Conservation (phyloP, 257 asterid species). For the Handroanthus guayacan region DNA sequence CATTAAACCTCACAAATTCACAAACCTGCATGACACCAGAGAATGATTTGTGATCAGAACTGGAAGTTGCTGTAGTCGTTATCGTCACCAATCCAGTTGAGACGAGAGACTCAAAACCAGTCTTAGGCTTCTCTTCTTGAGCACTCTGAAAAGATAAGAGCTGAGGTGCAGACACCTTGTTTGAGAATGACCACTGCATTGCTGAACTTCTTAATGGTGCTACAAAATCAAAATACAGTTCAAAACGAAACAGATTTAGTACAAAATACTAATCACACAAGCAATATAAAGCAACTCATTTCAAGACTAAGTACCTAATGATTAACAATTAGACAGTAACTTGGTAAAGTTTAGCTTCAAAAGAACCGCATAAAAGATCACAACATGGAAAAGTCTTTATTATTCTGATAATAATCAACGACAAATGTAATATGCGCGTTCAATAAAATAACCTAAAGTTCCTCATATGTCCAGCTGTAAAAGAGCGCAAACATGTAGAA, state of each 20-base stretch:
- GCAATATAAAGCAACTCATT: neutral
- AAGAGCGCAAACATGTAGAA: slow-evolving; percentile 30
- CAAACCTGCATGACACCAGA: slow-evolving; percentile 59
- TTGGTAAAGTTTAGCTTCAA: slow-evolving; percentile 28
- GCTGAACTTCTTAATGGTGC: slow-evolving; percentile 56
- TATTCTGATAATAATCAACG: slow-evolving; percentile 13
- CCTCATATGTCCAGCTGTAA: slow-evolving; percentile 34
- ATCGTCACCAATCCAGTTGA: slow-evolving; percentile 75
- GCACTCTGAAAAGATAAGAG: slow-evolving; percentile 46
- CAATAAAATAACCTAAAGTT: slow-evolving; percentile 21
- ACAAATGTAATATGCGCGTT: neutral
- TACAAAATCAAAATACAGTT: slow-evolving; percentile 37
- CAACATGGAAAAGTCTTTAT: neutral
- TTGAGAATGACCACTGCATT: slow-evolving; percentile 73
- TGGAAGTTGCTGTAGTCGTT: slow-evolving; percentile 53
- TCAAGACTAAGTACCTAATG: slow-evolving; percentile 28
- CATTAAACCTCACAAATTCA: neutral
- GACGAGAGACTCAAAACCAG: slow-evolving; percentile 72
- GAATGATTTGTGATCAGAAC: slow-evolving; percentile 43
- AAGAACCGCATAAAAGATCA: slow-evolving; percentile 19
- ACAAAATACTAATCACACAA: slow-evolving; percentile 11
- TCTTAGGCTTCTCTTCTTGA: slow-evolving; percentile 54
- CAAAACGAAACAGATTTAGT: slow-evolving; percentile 10
- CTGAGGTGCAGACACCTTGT: slow-evolving; percentile 49
- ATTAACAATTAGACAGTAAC: neutral